Conservation (phyloP, 805 yeast species). For the Ogataea minuta region DNA sequence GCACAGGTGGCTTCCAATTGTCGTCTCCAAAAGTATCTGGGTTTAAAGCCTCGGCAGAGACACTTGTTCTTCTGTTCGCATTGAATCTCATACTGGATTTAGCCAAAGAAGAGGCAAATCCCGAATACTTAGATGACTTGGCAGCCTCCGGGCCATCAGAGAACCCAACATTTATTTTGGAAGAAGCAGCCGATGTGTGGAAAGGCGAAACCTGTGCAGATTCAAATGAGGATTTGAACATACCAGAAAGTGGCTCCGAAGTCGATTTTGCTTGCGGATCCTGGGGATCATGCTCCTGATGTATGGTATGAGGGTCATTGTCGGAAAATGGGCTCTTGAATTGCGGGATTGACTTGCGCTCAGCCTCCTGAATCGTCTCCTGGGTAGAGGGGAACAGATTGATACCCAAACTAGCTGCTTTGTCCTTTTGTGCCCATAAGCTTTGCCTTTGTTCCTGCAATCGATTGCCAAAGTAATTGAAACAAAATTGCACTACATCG, state of each 20-base stretch:
- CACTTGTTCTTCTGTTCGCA: conserved; percentile 84
- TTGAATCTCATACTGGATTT: conserved; percentile 58
- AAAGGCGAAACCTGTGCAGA: conserved; percentile 27
- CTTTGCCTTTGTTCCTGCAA: conserved; percentile 58
- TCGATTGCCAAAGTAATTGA: conserved; percentile 63
- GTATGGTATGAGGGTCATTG: conserved; percentile 58
- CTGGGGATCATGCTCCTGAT: conserved; percentile 34
- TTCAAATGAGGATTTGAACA: conserved; percentile 20
- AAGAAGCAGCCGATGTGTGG: conserved; percentile 21
- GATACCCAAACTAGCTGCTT: conserved; percentile 50
- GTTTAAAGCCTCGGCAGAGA: conserved; percentile 82
- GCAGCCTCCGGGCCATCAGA: background rate
- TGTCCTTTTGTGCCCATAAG: conserved; percentile 48
- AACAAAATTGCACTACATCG: conserved; percentile 73
- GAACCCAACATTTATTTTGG: conserved; percentile 6
- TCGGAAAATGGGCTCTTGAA: conserved; percentile 64
- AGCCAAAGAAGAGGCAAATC: conserved; percentile 27
- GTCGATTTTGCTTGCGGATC: conserved; percentile 15
- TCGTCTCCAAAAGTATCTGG: conserved; percentile 67
- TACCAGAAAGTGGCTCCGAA: conserved; percentile 7
- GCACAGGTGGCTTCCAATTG: conserved; percentile 72
- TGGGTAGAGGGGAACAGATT: conserved; percentile 27
- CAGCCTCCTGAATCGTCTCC: conserved; percentile 21
- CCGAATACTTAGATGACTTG: conserved; percentile 12
- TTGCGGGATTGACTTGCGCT: conserved; percentile 30